Conservation (phyloP, 495 filamentous ascomycete species). For the Penicillium diatomitis region DNA sequence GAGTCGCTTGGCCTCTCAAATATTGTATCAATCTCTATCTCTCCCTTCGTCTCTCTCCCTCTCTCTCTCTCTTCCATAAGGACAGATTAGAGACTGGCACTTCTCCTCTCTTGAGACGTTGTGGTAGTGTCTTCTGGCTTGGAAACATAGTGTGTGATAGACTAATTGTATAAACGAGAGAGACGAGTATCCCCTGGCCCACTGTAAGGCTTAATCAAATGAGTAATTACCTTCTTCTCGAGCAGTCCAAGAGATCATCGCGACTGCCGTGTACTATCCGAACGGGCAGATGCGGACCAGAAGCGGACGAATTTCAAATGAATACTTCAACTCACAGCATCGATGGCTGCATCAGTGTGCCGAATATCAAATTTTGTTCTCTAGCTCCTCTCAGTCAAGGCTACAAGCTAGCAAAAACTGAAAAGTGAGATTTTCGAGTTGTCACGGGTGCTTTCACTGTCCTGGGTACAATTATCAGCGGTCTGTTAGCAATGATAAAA, state of each 20-base stretch:
- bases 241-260: not conserved
- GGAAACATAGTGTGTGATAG: not conserved
- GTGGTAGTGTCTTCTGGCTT: not conserved
- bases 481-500: constrained; percentile 1
- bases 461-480: constrained; percentile 1
- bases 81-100: not conserved
- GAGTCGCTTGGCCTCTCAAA: not conserved
- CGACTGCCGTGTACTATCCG: not conserved
- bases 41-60: not conserved
- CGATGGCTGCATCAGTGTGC: constrained; percentile 3
- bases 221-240: not conserved
- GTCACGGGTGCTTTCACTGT: not conserved
- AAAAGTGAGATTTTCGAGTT: constrained; percentile 1
- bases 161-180: not conserved
- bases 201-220: not conserved
- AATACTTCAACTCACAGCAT: not conserved
- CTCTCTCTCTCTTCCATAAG: not conserved
- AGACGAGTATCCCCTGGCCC: not conserved
- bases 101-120: not conserved
- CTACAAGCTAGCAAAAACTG: not conserved
- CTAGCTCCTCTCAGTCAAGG: constrained; percentile 5
- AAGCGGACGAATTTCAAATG: not conserved
- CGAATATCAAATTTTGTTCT: constrained; percentile 3
- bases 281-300: not conserved
- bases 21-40: not conserved